Conservation (phyloP, 192 early-diverging fungal genomes). For the Radiomyces spectabilis region DNA sequence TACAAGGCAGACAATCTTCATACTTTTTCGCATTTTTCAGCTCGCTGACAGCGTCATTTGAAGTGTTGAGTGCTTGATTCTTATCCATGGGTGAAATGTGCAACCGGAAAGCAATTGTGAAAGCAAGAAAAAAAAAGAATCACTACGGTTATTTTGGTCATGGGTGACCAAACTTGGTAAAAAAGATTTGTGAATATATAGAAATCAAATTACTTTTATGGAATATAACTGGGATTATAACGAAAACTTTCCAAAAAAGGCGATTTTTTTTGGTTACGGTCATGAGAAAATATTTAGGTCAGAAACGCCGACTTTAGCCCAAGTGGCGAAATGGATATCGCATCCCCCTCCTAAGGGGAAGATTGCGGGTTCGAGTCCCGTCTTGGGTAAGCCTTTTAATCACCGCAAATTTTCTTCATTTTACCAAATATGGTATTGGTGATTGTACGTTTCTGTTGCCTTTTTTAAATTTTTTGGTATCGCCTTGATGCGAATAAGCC, state of each 20-base stretch:
- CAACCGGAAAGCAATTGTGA: neutral
- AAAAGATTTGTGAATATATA: neutral
- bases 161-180: too few species aligned
- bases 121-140: neutral
- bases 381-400: too few species aligned
- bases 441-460: too few species aligned
- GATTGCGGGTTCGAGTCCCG: constrained; percentile 9
- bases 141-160: too few species aligned
- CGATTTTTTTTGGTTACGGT: neutral
- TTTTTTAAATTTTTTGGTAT: too few species aligned
- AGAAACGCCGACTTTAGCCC: neutral
- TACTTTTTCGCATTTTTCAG: neutral
- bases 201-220: neutral
- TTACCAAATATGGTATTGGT: too few species aligned
- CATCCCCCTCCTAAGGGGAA: constrained; percentile 1
- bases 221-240: neutral
- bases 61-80: neutral
- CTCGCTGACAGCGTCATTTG: neutral
- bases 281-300: neutral
- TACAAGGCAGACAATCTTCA: constrained; percentile 30
- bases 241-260: neutral
- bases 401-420: too few species aligned
- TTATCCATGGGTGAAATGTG: neutral
- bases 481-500: too few species aligned
- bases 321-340: constrained; percentile 5